Percentiles rank a stretch among this genome's conserved stretches.
phyloP scores from a whole-genome alignment of 306 rosid genomes.

The Prunus padus region DNA sequence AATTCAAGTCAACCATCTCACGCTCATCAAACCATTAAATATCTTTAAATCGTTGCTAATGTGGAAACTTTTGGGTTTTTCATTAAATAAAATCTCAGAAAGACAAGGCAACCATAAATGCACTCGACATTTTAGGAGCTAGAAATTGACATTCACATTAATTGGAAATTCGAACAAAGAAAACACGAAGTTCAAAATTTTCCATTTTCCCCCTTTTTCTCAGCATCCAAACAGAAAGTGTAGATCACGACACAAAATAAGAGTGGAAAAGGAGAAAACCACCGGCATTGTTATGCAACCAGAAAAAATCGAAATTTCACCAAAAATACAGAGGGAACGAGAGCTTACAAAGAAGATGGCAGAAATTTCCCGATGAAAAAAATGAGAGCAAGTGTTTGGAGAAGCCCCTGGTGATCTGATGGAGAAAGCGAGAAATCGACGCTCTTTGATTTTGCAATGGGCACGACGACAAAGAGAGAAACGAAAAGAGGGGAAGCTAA shows the following conservation, averaged over 20 bases:
- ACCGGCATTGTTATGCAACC: slow-evolving; percentile 15
- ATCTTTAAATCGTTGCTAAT: neutral
- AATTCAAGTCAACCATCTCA: too few species aligned
- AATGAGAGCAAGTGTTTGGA: neutral
- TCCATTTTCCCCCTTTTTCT: neutral
- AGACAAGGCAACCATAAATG: neutral
- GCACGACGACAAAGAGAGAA: slow-evolving; percentile 28
- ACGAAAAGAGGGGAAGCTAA: slow-evolving; percentile 27
- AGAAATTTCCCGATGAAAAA: neutral
- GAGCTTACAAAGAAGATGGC: slow-evolving; percentile 38
- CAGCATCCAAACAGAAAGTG: slow-evolving; percentile 16
- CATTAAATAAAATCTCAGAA: neutral
- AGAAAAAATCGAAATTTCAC: neutral
- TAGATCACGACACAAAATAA: neutral
- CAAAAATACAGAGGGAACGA: neutral
- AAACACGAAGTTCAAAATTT: neutral
- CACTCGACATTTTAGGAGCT: neutral
- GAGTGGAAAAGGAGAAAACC: neutral
- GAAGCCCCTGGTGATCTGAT: slow-evolving; percentile 4
- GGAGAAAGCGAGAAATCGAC: slow-evolving; percentile 11
- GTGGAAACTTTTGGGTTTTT: neutral
- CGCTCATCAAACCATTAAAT: too few species aligned
- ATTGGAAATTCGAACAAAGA: neutral
- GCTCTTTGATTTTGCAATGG: neutral
- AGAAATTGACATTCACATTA: neutral